A percentile compares a stretch with the other conserved stretches of the same genome.
Evolutionary conservation across 2,329 filamentous ascomycete species (phyloP).

Genomic region (Tympanopsis confertula): DNA sequence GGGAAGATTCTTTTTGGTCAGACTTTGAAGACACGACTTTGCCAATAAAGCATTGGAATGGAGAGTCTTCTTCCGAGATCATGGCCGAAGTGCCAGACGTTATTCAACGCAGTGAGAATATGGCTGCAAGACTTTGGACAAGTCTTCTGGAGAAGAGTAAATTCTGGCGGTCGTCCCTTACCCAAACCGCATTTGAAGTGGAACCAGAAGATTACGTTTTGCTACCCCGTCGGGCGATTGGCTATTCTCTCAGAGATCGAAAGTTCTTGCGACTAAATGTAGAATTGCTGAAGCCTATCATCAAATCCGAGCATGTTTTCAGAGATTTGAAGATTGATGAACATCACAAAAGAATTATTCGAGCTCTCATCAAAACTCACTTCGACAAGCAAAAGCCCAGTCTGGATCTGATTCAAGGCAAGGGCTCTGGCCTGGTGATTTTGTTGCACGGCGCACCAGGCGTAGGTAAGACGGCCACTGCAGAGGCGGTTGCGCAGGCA

Average conservation of each 20-base stretch:
- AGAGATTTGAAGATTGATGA: conserved; percentile 2
- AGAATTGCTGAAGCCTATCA: background rate
- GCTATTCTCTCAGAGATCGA: background rate
- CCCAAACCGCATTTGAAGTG: background rate
- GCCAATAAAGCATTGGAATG: background rate
- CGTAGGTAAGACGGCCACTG: conserved; percentile 25
- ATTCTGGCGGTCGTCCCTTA: background rate
- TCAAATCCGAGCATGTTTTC: background rate
- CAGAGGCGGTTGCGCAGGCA: conserved; percentile 20
- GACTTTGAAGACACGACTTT: background rate
- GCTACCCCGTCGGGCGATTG: background rate
- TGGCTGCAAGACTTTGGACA: background rate
- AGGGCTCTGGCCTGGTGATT: conserved; percentile 20
- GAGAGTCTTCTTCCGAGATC: background rate
- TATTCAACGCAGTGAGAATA: background rate
- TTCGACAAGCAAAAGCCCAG: background rate
- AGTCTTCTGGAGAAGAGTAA: background rate
- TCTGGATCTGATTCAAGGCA: conserved; percentile 9
- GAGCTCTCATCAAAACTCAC: conserved; percentile 4
- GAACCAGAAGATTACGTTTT: background rate
- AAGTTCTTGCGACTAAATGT: background rate
- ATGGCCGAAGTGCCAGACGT: background rate
- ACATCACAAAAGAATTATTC: conserved; percentile 4
- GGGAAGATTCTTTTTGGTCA: background rate
- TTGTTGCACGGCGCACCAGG: conserved; percentile 21